Evolutionary conservation across 257 asterid species (phyloP).

Genomic region (Petunia axillaris): DNA sequence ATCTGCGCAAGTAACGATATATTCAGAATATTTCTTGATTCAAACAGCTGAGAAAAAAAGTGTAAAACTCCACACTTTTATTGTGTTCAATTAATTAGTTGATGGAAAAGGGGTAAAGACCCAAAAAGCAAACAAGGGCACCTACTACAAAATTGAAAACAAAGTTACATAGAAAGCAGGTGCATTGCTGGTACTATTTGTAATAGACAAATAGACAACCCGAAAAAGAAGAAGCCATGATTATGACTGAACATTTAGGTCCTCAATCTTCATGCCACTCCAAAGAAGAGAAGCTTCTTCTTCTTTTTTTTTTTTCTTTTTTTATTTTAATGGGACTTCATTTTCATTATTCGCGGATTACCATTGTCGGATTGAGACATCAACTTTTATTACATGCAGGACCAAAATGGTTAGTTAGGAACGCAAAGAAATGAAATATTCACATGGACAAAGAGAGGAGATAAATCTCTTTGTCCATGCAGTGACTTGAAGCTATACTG

Average conservation of each 20-base stretch:
- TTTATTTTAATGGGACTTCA: not conserved
- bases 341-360: not conserved
- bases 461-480: too few relatives aligned
- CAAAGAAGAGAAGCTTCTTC: conserved; percentile 7
- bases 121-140: not conserved
- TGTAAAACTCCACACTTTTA: not conserved
- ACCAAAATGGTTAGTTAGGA: not conserved
- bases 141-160: conserved; percentile 19
- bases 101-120: not conserved
- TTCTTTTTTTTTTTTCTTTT: not conserved
- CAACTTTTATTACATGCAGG: not conserved
- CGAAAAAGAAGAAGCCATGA: conserved; percentile 21
- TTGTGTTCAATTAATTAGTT: not conserved
- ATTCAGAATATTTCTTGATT: conserved; percentile 1
- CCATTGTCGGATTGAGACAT: not conserved
- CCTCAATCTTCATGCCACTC: not conserved
- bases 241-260: conserved; percentile 10
- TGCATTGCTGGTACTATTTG: not conserved
- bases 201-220: not conserved
- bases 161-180: conserved; percentile 23
- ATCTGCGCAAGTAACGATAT: not conserved
- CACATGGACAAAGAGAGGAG: not conserved
- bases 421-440: not conserved
- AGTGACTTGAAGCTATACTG: too few relatives aligned
- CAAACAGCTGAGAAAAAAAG: not conserved